Evolutionary conservation across 1,284 basidiomycete species (phyloP).

Genomic region (Mycosarcoma mackinlayi): DNA sequence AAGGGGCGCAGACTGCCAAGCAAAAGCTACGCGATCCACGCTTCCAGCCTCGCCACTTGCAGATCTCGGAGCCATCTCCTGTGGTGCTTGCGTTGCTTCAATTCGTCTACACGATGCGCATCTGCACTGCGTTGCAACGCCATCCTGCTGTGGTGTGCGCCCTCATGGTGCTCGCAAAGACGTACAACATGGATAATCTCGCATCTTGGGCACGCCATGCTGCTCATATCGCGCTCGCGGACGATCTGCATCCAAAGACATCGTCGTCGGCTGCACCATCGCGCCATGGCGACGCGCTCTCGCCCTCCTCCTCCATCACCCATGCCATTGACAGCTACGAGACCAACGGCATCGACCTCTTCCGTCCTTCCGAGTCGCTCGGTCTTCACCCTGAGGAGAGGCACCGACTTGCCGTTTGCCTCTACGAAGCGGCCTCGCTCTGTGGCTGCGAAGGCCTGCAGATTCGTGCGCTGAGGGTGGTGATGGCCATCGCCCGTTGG

Average conservation of each 20-base stretch:
- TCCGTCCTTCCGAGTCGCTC: slow-evolving; percentile 55
- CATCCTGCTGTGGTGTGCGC: slow-evolving; percentile 88
- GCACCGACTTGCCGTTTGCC: slow-evolving; percentile 84
- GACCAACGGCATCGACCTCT: slow-evolving; percentile 51
- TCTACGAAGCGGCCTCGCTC: slow-evolving; percentile 91
- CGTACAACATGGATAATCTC: slow-evolving; percentile 82
- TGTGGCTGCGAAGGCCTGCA: slow-evolving; percentile 88
- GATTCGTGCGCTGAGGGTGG: slow-evolving; percentile 73
- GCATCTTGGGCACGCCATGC: slow-evolving; percentile 85
- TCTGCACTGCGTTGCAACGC: slow-evolving; percentile 88
- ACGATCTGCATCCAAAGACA: slow-evolving; percentile 51
- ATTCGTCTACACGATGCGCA: slow-evolving; percentile 87
- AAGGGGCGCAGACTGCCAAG: slow-evolving; percentile 15
- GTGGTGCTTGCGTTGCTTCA: slow-evolving; percentile 88
- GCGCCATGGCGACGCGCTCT: slow-evolving; percentile 25
- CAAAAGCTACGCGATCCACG: slow-evolving; percentile 74
- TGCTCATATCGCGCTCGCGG: slow-evolving; percentile 74
- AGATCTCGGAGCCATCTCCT: slow-evolving; percentile 87
- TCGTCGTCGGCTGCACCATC: slow-evolving; percentile 9
- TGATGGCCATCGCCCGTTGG: slow-evolving; percentile 57
- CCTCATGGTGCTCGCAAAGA: slow-evolving; percentile 83
- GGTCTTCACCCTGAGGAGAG: slow-evolving; percentile 73
- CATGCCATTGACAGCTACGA: slow-evolving; percentile 20
- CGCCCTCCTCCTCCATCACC: slow-evolving; percentile 26
- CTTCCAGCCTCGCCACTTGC: slow-evolving; percentile 80